These are phyloP conservation scores for Tetrahymena malaccensis DNA, from an alignment of 73 alveolate genomes.

Conservation along the genomic window DNA sequence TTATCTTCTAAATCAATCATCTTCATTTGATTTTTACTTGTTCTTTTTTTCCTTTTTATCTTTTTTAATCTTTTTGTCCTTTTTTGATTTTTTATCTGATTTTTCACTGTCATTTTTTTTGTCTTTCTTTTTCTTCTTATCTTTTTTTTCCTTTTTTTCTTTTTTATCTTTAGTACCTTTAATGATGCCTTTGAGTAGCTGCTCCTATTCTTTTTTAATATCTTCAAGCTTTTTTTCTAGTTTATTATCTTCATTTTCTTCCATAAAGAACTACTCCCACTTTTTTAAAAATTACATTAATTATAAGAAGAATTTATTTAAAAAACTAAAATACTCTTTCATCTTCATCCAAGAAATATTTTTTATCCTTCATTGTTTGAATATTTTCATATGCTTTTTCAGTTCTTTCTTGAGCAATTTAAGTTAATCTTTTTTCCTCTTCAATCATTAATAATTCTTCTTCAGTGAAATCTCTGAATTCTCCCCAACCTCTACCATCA, in stretches of 20 bases:
- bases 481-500: constrained; percentile 99
- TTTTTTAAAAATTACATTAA: neutral
- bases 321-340: constrained; percentile 17
- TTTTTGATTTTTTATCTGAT: neutral
- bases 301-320: neutral
- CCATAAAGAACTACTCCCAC: constrained; percentile 85
- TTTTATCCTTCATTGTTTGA: constrained; percentile 1
- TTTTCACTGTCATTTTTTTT: neutral
- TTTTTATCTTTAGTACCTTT: neutral
- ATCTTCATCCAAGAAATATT: constrained; percentile 29
- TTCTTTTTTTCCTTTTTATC: neutral
- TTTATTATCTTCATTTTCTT: constrained; percentile 56
- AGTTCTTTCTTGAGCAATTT: constrained; percentile 14
- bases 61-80: neutral
- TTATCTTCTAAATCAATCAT: neutral
- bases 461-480: constrained; percentile 71
- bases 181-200: neutral
- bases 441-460: constrained; percentile 66
- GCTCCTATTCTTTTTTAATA: neutral
- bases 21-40: neutral
- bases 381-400: constrained; percentile 39
- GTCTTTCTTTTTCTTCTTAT: neutral
- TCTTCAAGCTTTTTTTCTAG: constrained; percentile 47
- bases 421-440: constrained; percentile 21
- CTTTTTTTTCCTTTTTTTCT: constrained; percentile 5